Conservation (phyloP, 78 protist genomes). For the Dictyostelium firmibasis region DNA sequence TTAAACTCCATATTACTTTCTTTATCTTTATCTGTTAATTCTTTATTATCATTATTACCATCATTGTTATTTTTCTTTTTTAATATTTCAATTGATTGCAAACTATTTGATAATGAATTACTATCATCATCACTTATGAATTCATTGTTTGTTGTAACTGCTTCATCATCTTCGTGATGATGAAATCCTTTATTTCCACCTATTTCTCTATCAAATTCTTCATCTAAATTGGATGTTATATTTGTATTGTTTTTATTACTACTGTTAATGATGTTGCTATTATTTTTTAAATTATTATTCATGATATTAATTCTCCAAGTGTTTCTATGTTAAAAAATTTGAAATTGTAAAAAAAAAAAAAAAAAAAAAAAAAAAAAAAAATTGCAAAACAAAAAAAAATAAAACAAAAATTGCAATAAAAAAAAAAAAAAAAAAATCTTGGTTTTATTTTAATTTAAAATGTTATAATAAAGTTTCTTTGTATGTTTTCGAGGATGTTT, state of each 20-base stretch:
- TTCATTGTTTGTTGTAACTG: not conserved
- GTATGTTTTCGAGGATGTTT: too few relatives aligned
- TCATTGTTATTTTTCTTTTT: not conserved
- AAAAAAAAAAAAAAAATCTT: too few relatives aligned
- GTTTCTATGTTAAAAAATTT: not conserved
- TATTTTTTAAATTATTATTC: not conserved
- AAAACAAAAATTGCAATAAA: too few relatives aligned
- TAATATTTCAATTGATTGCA: not conserved
- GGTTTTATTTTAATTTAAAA: too few relatives aligned
- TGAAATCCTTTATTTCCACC: not conserved
- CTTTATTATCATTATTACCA: not conserved
- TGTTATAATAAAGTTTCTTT: too few relatives aligned
- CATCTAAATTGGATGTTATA: not conserved
- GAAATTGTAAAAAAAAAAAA: not conserved
- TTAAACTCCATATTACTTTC: slow-evolving; percentile 37
- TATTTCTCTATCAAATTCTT: not conserved
- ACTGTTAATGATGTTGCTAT: not conserved
- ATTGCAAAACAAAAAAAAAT: not conserved
- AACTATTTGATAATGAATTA: not conserved
- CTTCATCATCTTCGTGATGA: not conserved
- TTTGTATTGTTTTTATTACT: not conserved
- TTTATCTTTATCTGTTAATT: not conserved
- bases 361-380: not conserved
- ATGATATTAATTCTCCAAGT: not conserved
- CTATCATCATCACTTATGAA: not conserved